phyloP scores from a whole-genome alignment of 495 filamentous ascomycete genomes.

The Haplographium delicatum region DNA sequence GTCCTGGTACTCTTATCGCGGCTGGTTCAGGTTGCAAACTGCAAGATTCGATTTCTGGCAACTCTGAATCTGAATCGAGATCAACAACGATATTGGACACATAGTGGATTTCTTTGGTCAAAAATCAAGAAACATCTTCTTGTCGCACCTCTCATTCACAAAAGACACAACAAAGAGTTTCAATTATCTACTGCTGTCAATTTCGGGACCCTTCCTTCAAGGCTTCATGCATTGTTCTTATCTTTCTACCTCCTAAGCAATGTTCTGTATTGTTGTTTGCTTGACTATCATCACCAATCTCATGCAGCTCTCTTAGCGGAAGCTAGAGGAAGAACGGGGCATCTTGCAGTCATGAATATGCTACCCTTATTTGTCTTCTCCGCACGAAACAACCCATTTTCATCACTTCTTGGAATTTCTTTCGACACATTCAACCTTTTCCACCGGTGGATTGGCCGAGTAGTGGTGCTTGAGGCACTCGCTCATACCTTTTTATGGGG shows the following conservation, averaged over 20 bases:
- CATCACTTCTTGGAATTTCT: constrained; percentile 57
- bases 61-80: constrained; percentile 1
- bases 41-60: background rate
- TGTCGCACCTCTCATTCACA: constrained; percentile 74
- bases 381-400: constrained; percentile 68
- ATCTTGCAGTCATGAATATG: constrained; percentile 70
- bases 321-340: constrained; percentile 68
- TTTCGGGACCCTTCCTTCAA: constrained; percentile 76
- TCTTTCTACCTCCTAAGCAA: constrained; percentile 59
- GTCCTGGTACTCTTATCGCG: background rate
- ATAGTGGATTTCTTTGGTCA: constrained; percentile 42
- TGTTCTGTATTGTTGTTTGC: constrained; percentile 54
- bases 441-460: constrained; percentile 74
- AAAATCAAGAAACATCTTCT: constrained; percentile 68
- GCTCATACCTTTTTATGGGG: constrained; percentile 59
- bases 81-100: constrained; percentile 43
- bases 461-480: constrained; percentile 60
- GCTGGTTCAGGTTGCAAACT: background rate
- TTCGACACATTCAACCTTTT: constrained; percentile 78
- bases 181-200: constrained; percentile 69
- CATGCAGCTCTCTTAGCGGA: constrained; percentile 46
- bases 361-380: constrained; percentile 68
- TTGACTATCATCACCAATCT: constrained; percentile 50
- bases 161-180: constrained; percentile 80
- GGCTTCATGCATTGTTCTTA: constrained; percentile 71